These are phyloP conservation scores for Fusarium circinatum DNA, from an alignment of 2,329 filamentous ascomycete genomes.

Conservation along the genomic window DNA sequence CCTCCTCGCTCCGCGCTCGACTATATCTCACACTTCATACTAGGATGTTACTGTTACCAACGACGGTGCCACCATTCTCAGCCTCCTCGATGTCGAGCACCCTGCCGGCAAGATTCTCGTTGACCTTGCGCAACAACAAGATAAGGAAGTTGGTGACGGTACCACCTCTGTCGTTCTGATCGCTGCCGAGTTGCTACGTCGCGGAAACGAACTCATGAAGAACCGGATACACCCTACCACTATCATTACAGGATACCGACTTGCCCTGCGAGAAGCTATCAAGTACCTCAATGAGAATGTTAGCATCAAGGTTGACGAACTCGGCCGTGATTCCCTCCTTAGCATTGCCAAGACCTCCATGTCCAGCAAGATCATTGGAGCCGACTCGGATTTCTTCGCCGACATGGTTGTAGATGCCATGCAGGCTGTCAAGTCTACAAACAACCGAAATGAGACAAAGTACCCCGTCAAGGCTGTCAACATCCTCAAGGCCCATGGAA, in stretches of 20 bases:
- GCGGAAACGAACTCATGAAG: conserved; percentile 98
- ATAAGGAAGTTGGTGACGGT: conserved; percentile 98
- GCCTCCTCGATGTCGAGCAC: conserved; percentile 95
- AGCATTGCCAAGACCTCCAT: conserved; percentile 99
- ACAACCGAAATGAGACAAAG: conserved; percentile 90
- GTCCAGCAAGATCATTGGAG: conserved; percentile 98
- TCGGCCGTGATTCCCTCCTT: conserved; percentile 89
- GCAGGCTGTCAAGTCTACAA: conserved; percentile 91
- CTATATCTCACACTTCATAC: conserved; percentile 34
- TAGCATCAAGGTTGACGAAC: conserved; percentile 91
- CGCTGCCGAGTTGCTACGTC: conserved; percentile 90
- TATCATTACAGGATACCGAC: conserved; percentile 97
- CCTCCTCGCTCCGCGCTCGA: conserved; percentile 28
- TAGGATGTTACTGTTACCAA: conserved; percentile 99
- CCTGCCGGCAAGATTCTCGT: conserved; percentile 98
- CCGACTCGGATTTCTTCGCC: conserved; percentile 95
- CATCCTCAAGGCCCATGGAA: conserved; percentile 97
- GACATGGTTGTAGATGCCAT: conserved; percentile 97
- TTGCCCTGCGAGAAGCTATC: conserved; percentile 94
- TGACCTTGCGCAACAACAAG: conserved; percentile 96
- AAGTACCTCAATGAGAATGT: conserved; percentile 99
- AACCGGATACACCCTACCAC: conserved; percentile 99
- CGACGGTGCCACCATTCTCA: conserved; percentile 96
- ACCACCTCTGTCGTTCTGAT: conserved; percentile 98
- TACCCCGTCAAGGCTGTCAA: conserved; percentile 99